These are phyloP conservation scores for Lasiodiplodia sp. DNA, from an alignment of 2,329 filamentous ascomycete species.

Conservation along the genomic window DNA sequence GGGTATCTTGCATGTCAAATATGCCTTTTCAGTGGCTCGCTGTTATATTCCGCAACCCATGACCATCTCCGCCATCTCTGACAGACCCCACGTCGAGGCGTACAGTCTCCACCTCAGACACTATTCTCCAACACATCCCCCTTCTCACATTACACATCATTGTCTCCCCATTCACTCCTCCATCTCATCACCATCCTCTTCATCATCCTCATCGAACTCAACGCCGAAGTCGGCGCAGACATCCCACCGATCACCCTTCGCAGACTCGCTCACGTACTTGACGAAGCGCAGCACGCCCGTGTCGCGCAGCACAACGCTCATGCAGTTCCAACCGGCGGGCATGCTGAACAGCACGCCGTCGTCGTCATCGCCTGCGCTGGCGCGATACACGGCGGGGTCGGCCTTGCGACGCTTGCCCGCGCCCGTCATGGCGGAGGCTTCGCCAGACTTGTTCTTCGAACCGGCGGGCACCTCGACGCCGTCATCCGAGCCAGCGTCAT, in stretches of 20 bases:
- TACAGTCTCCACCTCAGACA: background rate
- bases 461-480: slow-evolving; percentile 46
- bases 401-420: slow-evolving; percentile 56
- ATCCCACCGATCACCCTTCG: slow-evolving; percentile 92
- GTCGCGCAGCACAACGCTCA: slow-evolving; percentile 90
- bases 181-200: slow-evolving; percentile 28
- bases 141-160: background rate
- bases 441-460: slow-evolving; percentile 35
- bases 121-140: background rate
- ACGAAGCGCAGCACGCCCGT: slow-evolving; percentile 88
- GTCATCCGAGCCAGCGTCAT: slow-evolving; percentile 56
- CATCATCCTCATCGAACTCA: slow-evolving; percentile 60
- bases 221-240: slow-evolving; percentile 81
- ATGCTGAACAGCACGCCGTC: slow-evolving; percentile 75
- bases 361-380: slow-evolving; percentile 69
- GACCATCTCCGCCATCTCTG: background rate
- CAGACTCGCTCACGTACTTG: slow-evolving; percentile 87
- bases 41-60: background rate
- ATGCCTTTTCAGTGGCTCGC: background rate
- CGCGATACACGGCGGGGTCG: slow-evolving; percentile 84
- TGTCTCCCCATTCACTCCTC: background rate
- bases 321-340: slow-evolving; percentile 82
- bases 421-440: slow-evolving; percentile 51
- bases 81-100: background rate
- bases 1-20: background rate